phyloP scores from a whole-genome alignment of 2,329 filamentous ascomycete species.

The Exserohilum rostratum region DNA sequence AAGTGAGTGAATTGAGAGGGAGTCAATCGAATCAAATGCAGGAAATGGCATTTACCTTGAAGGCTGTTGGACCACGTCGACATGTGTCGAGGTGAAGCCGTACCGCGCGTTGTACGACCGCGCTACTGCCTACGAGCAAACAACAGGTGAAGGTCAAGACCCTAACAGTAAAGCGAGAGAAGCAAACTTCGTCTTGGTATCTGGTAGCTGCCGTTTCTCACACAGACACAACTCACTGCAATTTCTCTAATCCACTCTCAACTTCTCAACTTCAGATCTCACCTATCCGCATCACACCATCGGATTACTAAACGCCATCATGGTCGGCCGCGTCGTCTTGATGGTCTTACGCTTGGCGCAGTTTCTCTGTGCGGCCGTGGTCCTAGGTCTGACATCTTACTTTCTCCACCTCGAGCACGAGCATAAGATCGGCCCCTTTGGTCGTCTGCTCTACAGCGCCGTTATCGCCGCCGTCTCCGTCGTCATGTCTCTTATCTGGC shows the following conservation, averaged over 20 bases:
- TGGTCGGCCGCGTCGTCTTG: slow-evolving; percentile 56
- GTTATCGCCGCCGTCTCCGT: slow-evolving; percentile 72
- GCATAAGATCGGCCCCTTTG: slow-evolving; percentile 60
- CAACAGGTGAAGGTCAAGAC: not conserved
- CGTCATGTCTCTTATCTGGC: not conserved
- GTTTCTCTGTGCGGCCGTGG: slow-evolving; percentile 70
- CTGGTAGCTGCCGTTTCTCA: too few species aligned
- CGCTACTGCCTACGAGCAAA: not conserved
- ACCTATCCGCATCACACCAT: not conserved
- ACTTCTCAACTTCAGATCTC: not conserved
- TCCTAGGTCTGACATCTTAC: slow-evolving; percentile 29
- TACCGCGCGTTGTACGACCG: too few species aligned
- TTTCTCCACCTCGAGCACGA: slow-evolving; percentile 31
- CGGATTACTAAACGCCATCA: slow-evolving; percentile 8
- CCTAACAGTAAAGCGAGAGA: not conserved
- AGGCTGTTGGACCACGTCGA: not conserved
- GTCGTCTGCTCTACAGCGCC: slow-evolving; percentile 76
- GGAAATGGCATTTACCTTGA: not conserved
- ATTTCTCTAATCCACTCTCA: not conserved
- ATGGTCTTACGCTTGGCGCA: slow-evolving; percentile 65
- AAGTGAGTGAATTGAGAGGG: not conserved
- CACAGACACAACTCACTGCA: not conserved
- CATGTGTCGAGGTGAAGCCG: not conserved
- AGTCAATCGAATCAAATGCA: not conserved
- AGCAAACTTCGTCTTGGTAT: not conserved